Conservation (phyloP, 345 rosid genomes). For the Hibiscus tridactylites region DNA sequence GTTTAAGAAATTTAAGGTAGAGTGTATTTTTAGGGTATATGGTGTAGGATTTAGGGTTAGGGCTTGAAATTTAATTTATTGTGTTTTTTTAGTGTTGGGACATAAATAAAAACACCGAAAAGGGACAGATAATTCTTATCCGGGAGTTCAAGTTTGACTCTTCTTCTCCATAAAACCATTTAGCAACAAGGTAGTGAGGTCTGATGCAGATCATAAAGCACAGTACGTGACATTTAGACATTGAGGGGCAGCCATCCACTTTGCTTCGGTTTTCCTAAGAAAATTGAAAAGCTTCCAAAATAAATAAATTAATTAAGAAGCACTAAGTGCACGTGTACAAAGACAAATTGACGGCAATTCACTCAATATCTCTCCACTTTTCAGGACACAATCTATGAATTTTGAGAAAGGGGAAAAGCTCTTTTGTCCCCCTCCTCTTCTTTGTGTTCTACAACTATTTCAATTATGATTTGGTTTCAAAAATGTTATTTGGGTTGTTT, state of each 20-base stretch:
- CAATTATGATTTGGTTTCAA: too few species aligned
- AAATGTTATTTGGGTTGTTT: too few species aligned
- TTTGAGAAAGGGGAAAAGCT: background rate
- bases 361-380: slow-evolving; percentile 25
- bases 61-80: too few species aligned
- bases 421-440: background rate
- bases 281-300: background rate
- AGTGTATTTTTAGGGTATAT: too few species aligned
- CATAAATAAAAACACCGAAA: too few species aligned
- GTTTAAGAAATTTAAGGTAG: too few species aligned
- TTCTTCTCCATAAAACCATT: background rate
- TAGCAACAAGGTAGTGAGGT: background rate
- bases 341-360: slow-evolving; percentile 40
- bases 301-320: too few species aligned
- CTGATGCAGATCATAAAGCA: background rate
- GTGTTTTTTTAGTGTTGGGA: too few species aligned
- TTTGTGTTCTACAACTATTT: too few species aligned
- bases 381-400: slow-evolving; percentile 16
- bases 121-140: too few species aligned
- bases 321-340: slow-evolving; percentile 24
- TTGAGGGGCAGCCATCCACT: background rate
- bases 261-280: background rate
- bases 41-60: too few species aligned
- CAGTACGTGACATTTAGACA: background rate
- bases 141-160: background rate